These are phyloP conservation scores for Poa pratensis DNA, from an alignment of 176 grass and related monocot species.

Conservation along the genomic window DNA sequence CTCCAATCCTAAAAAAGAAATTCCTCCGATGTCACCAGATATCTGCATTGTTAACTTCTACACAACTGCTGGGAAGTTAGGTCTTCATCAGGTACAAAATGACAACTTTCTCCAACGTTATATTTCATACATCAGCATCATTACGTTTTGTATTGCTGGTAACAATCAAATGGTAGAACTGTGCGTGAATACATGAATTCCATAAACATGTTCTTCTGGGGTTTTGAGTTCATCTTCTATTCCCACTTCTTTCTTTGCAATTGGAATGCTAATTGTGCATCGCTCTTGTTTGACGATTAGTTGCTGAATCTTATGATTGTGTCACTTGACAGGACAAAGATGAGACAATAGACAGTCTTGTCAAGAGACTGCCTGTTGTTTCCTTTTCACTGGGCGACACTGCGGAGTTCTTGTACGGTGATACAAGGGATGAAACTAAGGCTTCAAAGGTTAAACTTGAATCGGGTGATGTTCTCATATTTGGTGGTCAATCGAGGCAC, in stretches of 20 bases:
- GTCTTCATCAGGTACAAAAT: conserved; percentile 64
- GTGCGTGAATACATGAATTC: neutral
- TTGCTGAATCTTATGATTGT: neutral
- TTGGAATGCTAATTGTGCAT: neutral
- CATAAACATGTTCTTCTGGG: neutral
- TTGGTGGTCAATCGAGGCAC: conserved; percentile 59
- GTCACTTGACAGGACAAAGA: conserved; percentile 56
- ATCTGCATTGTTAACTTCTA: conserved; percentile 75
- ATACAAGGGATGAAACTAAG: conserved; percentile 32
- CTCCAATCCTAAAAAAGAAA: conserved; percentile 13
- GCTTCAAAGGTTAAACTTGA: conserved; percentile 55
- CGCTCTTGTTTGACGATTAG: neutral
- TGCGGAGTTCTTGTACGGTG: conserved; percentile 61
- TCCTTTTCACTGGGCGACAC: conserved; percentile 61
- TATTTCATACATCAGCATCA: neutral
- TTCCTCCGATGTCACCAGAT: conserved; percentile 59
- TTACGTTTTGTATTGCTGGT: neutral
- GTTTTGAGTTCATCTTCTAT: neutral
- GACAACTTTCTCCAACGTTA: neutral
- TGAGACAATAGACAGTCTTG: conserved; percentile 46
- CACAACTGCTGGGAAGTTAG: conserved; percentile 40
- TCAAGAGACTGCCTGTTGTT: conserved; percentile 59
- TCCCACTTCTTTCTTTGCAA: neutral
- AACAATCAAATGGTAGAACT: neutral
- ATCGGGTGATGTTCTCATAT: conserved; percentile 65